Evolutionary conservation across 495 filamentous ascomycete genomes (phyloP).

Genomic region (Talaromyces stipitatus): DNA sequence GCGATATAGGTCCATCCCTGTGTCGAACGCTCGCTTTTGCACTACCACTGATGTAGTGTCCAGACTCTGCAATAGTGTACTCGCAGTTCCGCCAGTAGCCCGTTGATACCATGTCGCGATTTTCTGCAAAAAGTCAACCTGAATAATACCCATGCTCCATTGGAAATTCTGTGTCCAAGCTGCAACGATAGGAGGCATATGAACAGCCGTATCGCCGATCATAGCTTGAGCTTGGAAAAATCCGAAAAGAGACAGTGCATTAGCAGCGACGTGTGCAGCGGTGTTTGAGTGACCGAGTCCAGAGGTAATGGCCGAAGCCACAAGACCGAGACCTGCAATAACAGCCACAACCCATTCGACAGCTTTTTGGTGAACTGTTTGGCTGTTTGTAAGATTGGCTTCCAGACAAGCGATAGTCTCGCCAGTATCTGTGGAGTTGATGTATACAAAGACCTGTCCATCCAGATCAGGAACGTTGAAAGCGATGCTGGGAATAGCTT

Average conservation of each 20-base stretch:
- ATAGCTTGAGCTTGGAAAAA: conserved; percentile 98
- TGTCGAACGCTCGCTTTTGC: conserved; percentile 57
- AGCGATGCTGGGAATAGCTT: conserved; percentile 69
- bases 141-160: conserved; percentile 97
- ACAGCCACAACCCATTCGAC: conserved; percentile 87
- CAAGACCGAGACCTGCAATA: conserved; percentile 74
- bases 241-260: conserved; percentile 83
- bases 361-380: conserved; percentile 82
- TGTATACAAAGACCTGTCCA: conserved; percentile 70
- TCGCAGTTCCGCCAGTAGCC: conserved; percentile 80
- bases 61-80: conserved; percentile 68
- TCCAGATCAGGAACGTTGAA: conserved; percentile 92
- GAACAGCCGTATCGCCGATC: conserved; percentile 78
- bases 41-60: conserved; percentile 75
- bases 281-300: conserved; percentile 91
- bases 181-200: conserved; percentile 80
- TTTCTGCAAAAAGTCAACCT: conserved; percentile 74
- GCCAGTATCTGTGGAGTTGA: conserved; percentile 57
- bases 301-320: conserved; percentile 75
- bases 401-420: conserved; percentile 78
- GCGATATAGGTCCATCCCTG: conserved; percentile 31
- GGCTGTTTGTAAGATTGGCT: conserved; percentile 82
- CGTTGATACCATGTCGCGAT: conserved; percentile 97
- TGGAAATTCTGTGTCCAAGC: conserved; percentile 98
- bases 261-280: conserved; percentile 89